A percentile compares a stretch with the other conserved stretches of the same genome.
Evolutionary conservation across 768 basidiomycete species (phyloP).

Genomic region (Cyathus striatus): DNA sequence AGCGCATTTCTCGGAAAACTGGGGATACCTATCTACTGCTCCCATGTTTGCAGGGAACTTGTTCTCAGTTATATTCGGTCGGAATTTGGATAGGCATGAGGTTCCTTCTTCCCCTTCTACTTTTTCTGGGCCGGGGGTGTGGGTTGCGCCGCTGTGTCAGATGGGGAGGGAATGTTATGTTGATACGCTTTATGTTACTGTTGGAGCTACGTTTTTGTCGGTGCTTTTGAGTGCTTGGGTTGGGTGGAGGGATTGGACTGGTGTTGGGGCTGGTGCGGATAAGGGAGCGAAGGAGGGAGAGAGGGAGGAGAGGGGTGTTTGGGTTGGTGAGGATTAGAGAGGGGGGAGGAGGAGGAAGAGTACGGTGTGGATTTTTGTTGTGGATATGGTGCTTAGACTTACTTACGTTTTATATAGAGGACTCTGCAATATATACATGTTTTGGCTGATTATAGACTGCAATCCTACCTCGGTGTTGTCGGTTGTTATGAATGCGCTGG

Average conservation of each 20-base stretch:
- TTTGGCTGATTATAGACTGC: too few relatives aligned
- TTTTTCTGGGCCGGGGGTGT: slow-evolving; percentile 1
- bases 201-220: slow-evolving; percentile 37
- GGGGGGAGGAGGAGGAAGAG: too few relatives aligned
- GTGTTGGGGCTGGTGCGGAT: too few relatives aligned
- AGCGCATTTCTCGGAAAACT: slow-evolving; percentile 72
- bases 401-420: too few relatives aligned
- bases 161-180: slow-evolving; percentile 58
- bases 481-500: too few relatives aligned
- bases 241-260: slow-evolving; percentile 44
- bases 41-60: slow-evolving; percentile 79
- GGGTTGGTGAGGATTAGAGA: too few relatives aligned
- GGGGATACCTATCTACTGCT: slow-evolving; percentile 72
- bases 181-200: slow-evolving; percentile 49
- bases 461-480: too few relatives aligned
- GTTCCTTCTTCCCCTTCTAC: not conserved
- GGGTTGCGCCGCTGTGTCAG: slow-evolving; percentile 39
- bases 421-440: too few relatives aligned
- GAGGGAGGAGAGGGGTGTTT: too few relatives aligned
- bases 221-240: slow-evolving; percentile 47
- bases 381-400: too few relatives aligned
- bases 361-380: too few relatives aligned
- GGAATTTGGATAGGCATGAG: slow-evolving; percentile 72
- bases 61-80: slow-evolving; percentile 81
- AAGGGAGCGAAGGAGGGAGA: too few relatives aligned